Base-by-base conservation (phyloP, 2,329 filamentous ascomycete genomes). In the Colletotrichum noveboracense region DNA sequence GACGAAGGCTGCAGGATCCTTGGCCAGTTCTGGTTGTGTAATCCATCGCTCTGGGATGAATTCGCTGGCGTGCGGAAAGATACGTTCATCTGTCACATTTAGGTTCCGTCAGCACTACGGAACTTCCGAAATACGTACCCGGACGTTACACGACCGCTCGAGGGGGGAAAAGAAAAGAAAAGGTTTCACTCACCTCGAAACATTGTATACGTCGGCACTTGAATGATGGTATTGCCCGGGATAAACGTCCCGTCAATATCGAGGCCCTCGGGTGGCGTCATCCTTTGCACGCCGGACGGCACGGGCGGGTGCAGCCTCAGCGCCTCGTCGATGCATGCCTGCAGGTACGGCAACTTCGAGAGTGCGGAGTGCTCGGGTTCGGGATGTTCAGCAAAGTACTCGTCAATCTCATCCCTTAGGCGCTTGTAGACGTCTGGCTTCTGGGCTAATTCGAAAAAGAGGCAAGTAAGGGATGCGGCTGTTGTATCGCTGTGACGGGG, bases 301-400 rank as follows among this genome's bases (percentile, higher is more conserved):
- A 86, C 82, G 1, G 85, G 78, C 2, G 86, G 85, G 56, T 84
- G 79, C 6, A 87, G 77, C 1, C 86, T 80, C 38, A 87, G 79
- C 0, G 83, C 66, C 75, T 88, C 87, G 61, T 88, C 82, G 61
- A 88, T 84, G 43, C 80, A 79, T 5, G 83, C 86, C 61, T 84
- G 80, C 13, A 86, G 80, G 56, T 82, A 79, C 18, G 76, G 71
- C 34, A 83, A 73, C 52, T 78, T 79, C 5, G 78, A 77, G 7
- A 83, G 77, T 2, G 48, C 55, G 56, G 79, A 66, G 56, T 75
- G 70, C n/a, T 80, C 80, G 9, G 71, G 56, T 12, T 62, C 21
- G 5, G 67, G 62, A 4, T 77, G 30, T n/a, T 76, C 70, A 3
- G 60, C 52, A 12, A 78, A 74, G 24, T 79, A 79, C 12, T 61